Conservation (phyloP, 495 filamentous ascomycete genomes). For the Jackrogersella minutella region DNA sequence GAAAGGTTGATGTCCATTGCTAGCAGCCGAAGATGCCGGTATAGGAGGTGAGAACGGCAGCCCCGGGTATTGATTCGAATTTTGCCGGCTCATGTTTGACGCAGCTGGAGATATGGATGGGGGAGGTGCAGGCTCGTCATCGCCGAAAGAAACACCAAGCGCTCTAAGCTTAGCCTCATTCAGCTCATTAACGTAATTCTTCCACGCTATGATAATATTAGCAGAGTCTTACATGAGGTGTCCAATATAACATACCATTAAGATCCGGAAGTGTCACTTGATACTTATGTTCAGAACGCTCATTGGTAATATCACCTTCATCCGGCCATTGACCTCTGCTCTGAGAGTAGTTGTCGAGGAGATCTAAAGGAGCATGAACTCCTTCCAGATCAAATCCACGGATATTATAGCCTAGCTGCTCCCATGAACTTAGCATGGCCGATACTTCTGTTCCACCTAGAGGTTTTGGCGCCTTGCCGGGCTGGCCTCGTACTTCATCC, state of each 20-base stretch:
- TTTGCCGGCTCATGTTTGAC: constrained; percentile 63
- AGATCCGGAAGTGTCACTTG: constrained; percentile 79
- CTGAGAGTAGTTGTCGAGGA: constrained; percentile 57
- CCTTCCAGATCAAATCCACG: constrained; percentile 72
- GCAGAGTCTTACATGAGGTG: constrained; percentile 1
- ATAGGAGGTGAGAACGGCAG: constrained; percentile 78
- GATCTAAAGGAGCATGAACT: constrained; percentile 44
- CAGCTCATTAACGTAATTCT: constrained; percentile 78
- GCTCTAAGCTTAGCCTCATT: constrained; percentile 91
- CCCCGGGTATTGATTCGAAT: constrained; percentile 67
- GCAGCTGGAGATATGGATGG: constrained; percentile 60
- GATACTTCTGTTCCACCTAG: constrained; percentile 69
- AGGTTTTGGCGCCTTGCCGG: constrained; percentile 64
- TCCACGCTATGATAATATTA: constrained; percentile 70
- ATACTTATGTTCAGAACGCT: constrained; percentile 61
- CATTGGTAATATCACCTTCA: constrained; percentile 62
- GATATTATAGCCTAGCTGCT: constrained; percentile 76
- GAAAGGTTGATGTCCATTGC: constrained; percentile 66
- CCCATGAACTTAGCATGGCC: constrained; percentile 72
- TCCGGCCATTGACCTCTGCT: constrained; percentile 80
- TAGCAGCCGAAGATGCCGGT: constrained; percentile 69
- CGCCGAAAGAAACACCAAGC: constrained; percentile 81
- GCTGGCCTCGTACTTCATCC: constrained; percentile 70
- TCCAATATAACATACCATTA: constrained; percentile 49
- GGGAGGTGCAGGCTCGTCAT: constrained; percentile 68